phyloP scores from a whole-genome alignment of 2,329 filamentous ascomycete species.

The Fusarium sp. region DNA sequence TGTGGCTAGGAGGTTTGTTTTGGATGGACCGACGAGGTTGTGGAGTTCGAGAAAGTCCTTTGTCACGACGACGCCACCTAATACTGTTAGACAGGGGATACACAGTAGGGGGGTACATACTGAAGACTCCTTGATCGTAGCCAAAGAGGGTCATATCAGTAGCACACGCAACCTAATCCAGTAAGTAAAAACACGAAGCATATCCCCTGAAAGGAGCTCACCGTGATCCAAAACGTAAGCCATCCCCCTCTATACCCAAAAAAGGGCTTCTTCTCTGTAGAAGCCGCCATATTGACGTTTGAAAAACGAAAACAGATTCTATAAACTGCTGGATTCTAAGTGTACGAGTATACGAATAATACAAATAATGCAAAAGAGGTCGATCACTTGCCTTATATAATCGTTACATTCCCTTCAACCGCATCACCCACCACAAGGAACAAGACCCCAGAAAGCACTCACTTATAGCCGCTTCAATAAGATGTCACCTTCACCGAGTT shows the following conservation, averaged over 20 bases:
- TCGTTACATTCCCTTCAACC: background rate
- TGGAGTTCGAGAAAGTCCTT: constrained; percentile 23
- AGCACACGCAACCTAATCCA: constrained; percentile 12
- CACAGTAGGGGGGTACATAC: background rate
- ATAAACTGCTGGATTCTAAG: background rate
- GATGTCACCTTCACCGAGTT: background rate
- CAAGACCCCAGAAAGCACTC: background rate
- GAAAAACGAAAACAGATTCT: background rate
- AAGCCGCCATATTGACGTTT: background rate
- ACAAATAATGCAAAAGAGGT: background rate
- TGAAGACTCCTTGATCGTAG: constrained; percentile 20
- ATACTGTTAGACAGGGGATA: background rate
- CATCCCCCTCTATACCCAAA: constrained; percentile 26
- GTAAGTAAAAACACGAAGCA: background rate
- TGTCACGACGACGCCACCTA: constrained; percentile 27
- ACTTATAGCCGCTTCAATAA: constrained; percentile 15
- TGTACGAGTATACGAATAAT: background rate
- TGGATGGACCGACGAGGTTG: constrained; percentile 19
- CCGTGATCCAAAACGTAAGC: constrained; percentile 29
- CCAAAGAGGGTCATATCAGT: constrained; percentile 29
- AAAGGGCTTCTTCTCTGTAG: constrained; percentile 1
- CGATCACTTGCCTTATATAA: constrained; percentile 6
- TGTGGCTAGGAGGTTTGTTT: constrained; percentile 23
- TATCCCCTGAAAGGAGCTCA: background rate
- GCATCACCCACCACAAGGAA: background rate